Evolutionary conservation across 2,329 filamentous ascomycete species (phyloP).

Genomic region (Trichophyton equinum): DNA sequence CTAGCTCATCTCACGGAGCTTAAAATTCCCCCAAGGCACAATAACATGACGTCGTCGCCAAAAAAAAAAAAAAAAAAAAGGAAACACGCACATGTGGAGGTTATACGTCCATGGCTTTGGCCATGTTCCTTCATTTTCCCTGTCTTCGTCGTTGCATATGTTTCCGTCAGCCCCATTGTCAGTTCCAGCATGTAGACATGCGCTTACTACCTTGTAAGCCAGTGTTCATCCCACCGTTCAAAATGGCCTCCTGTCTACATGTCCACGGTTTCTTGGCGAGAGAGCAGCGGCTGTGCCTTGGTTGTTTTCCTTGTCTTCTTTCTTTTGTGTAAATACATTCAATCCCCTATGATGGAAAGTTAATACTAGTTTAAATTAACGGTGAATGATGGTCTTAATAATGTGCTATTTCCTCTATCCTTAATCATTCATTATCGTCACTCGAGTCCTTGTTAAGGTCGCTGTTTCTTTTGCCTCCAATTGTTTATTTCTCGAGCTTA

Average conservation of each 20-base stretch:
- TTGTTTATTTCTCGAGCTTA: not conserved
- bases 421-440: not conserved
- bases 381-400: not conserved
- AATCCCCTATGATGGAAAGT: not conserved
- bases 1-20: not conserved
- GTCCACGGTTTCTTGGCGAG: not conserved
- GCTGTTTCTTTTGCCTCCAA: not conserved
- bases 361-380: not conserved
- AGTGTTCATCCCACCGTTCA: not conserved
- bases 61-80: not conserved
- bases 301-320: not conserved
- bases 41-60: not conserved
- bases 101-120: not conserved
- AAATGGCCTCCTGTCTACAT: not conserved
- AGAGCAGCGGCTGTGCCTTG: not conserved
- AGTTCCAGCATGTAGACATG: not conserved
- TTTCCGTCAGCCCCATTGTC: not conserved
- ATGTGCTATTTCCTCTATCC: not conserved
- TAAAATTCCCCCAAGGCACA: not conserved
- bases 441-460: not conserved
- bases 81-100: not conserved
- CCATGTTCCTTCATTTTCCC: not conserved
- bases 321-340: not conserved
- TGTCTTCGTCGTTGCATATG: not conserved
- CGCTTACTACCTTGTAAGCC: not conserved